phyloP scores from a whole-genome alignment of 768 basidiomycete species.

The Mycena venus region DNA sequence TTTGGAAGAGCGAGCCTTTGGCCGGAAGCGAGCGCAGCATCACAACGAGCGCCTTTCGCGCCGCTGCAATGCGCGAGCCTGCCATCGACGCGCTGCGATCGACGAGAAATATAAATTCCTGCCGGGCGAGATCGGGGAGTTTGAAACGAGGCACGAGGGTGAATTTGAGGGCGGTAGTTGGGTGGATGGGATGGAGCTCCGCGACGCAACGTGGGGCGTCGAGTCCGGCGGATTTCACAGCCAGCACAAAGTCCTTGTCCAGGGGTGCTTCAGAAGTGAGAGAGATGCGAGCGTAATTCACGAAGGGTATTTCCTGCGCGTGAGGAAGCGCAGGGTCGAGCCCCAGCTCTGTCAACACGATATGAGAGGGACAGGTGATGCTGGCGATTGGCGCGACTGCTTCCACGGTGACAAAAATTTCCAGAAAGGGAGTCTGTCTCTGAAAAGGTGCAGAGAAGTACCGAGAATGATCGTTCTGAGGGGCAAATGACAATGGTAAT shows the following conservation, averaged over 20 bases:
- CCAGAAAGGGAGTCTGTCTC: not conserved
- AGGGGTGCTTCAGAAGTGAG: conserved; percentile 32
- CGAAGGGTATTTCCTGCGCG: conserved; percentile 18
- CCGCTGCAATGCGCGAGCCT: conserved; percentile 44
- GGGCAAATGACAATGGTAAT: not conserved
- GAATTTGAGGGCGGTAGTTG: conserved; percentile 53
- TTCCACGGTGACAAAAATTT: conserved; percentile 6
- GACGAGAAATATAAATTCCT: conserved; percentile 63
- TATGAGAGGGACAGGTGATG: conserved; percentile 24
- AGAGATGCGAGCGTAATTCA: conserved; percentile 16
- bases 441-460: not conserved
- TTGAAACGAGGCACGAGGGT: conserved; percentile 58
- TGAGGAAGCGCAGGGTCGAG: conserved; percentile 23
- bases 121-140: conserved; percentile 45
- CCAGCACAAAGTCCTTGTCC: conserved; percentile 54
- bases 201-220: conserved; percentile 59
- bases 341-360: conserved; percentile 27
- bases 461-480: no score
- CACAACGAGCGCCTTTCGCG: conserved; percentile 52
- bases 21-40: conserved; percentile 54
- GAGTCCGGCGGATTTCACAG: conserved; percentile 51
- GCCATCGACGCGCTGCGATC: conserved; percentile 61
- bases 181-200: conserved; percentile 39
- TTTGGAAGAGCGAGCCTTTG: conserved; percentile 53
- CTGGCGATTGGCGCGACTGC: conserved; percentile 15